A percentile compares a stretch with the other conserved stretches of the same genome.
phyloP scores from a whole-genome alignment of 164 flowering plant species.

The Litsea cubeba region DNA sequence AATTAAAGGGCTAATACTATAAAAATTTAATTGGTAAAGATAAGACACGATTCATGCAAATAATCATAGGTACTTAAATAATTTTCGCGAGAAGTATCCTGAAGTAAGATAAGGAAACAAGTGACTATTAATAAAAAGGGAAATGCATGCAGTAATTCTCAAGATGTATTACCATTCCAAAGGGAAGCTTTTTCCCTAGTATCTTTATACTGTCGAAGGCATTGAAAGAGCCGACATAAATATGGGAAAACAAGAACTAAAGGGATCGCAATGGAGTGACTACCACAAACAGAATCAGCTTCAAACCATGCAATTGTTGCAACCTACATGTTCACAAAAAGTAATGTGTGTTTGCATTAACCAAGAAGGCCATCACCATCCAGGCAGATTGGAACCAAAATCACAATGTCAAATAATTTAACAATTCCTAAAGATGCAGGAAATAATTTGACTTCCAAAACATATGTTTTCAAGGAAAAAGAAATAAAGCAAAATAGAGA shows the following conservation, averaged over 20 bases:
- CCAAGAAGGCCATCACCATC: not conserved
- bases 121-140: too few relatives aligned
- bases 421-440: too few relatives aligned
- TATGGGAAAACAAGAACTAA: constrained; percentile 86
- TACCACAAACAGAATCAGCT: constrained; percentile 97
- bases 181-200: constrained; percentile 72
- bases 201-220: constrained; percentile 92
- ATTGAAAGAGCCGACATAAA: constrained; percentile 80
- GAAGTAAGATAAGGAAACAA: too few relatives aligned
- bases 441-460: too few relatives aligned
- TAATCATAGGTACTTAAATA: too few relatives aligned
- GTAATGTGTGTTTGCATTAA: not conserved
- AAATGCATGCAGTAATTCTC: not conserved
- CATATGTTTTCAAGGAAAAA: too few relatives aligned
- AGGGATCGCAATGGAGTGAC: constrained; percentile 90
- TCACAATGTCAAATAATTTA: too few relatives aligned
- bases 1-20: too few relatives aligned
- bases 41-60: too few relatives aligned
- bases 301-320: constrained; percentile 99
- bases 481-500: too few relatives aligned
- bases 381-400: not conserved
- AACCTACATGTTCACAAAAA: constrained; percentile 43
- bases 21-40: too few relatives aligned
- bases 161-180: constrained; percentile 54
- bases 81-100: too few relatives aligned